Percentiles rank a stretch among this genome's conserved stretches.
Evolutionary conservation across 108 stramenopile species (phyloP).

Genomic region (Skeletonema marinoi): DNA sequence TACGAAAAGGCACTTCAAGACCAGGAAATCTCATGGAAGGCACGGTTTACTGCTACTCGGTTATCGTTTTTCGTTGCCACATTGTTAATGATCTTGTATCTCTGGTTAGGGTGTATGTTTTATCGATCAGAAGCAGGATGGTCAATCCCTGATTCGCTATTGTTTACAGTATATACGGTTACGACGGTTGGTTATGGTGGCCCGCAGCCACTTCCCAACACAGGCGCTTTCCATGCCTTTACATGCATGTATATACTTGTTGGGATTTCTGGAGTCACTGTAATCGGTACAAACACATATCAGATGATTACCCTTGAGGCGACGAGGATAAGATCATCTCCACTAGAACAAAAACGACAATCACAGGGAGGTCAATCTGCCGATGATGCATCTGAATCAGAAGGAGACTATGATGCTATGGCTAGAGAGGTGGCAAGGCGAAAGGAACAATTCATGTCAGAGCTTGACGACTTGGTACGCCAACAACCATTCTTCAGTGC

Average conservation of each 20-base stretch:
- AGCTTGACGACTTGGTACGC: constrained; percentile 39
- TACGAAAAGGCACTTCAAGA: constrained; percentile 82
- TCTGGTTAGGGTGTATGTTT: constrained; percentile 67
- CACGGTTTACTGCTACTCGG: constrained; percentile 70
- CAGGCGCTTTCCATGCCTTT: constrained; percentile 72
- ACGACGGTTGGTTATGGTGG: constrained; percentile 88
- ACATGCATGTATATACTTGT: constrained; percentile 74
- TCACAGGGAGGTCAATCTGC: neutral
- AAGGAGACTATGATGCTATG: constrained; percentile 10
- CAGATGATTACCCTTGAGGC: constrained; percentile 83
- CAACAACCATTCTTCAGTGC: constrained; percentile 33
- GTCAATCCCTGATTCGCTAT: constrained; percentile 70
- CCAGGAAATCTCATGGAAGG: constrained; percentile 83
- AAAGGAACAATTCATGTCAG: constrained; percentile 37
- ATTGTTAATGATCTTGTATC: constrained; percentile 62
- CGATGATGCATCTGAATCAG: constrained; percentile 14
- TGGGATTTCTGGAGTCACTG: constrained; percentile 82
- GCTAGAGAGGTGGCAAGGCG: constrained; percentile 16
- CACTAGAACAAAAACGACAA: constrained; percentile 13
- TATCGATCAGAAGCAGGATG: constrained; percentile 58
- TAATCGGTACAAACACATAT: constrained; percentile 84
- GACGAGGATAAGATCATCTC: constrained; percentile 58
- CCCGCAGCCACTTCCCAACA: constrained; percentile 63
- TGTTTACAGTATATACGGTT: constrained; percentile 86
- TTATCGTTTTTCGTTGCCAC: constrained; percentile 61